Percentiles rank a stretch among this genome's conserved stretches.
These are phyloP conservation scores for Penicillium alfredii DNA, from an alignment of 495 filamentous ascomycete genomes.

Conservation along the genomic window DNA sequence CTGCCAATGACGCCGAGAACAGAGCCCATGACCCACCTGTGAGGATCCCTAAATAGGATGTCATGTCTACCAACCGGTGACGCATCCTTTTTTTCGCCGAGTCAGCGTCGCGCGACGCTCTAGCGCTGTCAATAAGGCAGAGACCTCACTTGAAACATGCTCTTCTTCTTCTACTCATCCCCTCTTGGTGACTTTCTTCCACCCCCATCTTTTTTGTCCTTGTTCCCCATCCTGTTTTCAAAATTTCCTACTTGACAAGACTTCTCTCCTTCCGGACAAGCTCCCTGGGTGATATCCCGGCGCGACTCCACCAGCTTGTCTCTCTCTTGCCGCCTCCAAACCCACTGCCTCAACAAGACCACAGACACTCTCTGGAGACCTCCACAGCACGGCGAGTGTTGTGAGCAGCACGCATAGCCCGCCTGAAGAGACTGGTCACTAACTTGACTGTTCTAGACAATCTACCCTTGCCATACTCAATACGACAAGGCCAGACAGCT, in stretches of 20 bases:
- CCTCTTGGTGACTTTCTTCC: background rate
- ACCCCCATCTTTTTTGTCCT: background rate
- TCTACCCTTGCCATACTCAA: conserved; percentile 7
- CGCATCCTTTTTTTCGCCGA: conserved; percentile 9
- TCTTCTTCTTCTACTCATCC: conserved; percentile 7
- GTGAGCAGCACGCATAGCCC: too few relatives aligned
- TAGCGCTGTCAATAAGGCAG: too few relatives aligned
- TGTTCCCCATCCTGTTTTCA: background rate
- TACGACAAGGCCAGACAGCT: conserved; percentile 11
- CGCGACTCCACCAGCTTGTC: too few relatives aligned
- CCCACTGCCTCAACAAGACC: too few relatives aligned
- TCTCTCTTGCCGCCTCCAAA: too few relatives aligned
- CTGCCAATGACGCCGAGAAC: background rate
- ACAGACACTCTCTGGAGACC: too few relatives aligned
- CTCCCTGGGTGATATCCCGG: too few relatives aligned
- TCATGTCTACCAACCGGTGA: conserved; percentile 15
- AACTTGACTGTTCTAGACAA: conserved; percentile 16
- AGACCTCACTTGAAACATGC: conserved; percentile 11
- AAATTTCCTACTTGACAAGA: background rate
- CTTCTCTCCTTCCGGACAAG: background rate
- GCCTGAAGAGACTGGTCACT: conserved; percentile 15
- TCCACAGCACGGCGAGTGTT: conserved; percentile 1
- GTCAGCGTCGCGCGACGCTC: too few relatives aligned
- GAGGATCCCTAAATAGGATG: conserved; percentile 14
- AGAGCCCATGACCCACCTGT: conserved; percentile 7